Evolutionary conservation across 306 rosid genomes (phyloP), one percentile per base, ranked within the genome.

Genomic region (Rubus parviflorus): DNA sequence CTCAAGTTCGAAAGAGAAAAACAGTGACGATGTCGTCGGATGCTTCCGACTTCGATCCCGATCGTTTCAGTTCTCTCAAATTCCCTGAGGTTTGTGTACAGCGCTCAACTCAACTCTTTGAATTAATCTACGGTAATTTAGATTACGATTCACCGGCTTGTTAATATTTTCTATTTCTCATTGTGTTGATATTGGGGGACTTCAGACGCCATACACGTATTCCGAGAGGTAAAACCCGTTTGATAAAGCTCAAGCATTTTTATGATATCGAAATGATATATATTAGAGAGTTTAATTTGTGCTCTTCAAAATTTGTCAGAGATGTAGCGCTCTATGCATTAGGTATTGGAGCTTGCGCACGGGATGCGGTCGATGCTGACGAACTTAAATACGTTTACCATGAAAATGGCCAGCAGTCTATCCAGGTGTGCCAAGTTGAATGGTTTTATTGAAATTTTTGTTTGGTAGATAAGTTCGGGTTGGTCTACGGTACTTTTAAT

Each of bases 331-430:
- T 90, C 72, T 95, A 95, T 83, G 97, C 99, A 30, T 80, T 95
- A 79, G 97, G 97, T 17, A 75, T 92, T 45, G 99, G 99, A 73
- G 97, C 89, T 11, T 90, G 97, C 76, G 87, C 87, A 13, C 79
- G 72, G 43, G 83, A 95, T 78, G 96, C 99, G 16, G 89, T 90
- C 48, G 97, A 95, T 62, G 75, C 74, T 4, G 97, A 88, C 68
- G 96, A 95, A 78, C 97, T 95, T 67, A 89, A 95, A 82, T 95
- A 84, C 80, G 91, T 92, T 83, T 90, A 95, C 85, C 87, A 89
- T 83, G 91, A 89, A 73, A 81, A 80, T 66, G 96, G 99, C 22
- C 97, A 87, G 84, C 61, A 86, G 67, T 81, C 25, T 83, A 83
- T 95, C 25, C 87, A 92, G 97, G 99, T 95, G 54, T 53, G 74